Conservation (phyloP, 805 yeast genomes). For the Saccharomycopsis sp. region DNA sequence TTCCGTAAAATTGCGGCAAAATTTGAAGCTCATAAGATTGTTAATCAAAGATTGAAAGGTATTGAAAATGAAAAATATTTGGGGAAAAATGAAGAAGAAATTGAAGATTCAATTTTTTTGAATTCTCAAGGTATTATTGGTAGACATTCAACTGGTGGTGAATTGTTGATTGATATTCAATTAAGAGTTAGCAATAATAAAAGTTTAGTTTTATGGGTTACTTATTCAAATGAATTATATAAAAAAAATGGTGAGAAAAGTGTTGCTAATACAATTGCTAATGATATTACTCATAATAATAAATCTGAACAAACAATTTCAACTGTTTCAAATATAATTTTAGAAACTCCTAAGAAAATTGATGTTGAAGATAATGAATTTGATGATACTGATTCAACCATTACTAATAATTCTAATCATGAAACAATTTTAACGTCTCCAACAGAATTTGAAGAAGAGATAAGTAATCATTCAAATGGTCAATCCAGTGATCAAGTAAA, state of each 20-base stretch:
- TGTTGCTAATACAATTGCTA: not conserved
- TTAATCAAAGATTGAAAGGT: constrained; percentile 4
- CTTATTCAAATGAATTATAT: constrained; percentile 50
- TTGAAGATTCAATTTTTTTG: constrained; percentile 42
- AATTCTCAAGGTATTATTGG: constrained; percentile 62
- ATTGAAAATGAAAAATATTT: not conserved
- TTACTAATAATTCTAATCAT: no score
- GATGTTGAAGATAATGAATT: constrained; percentile 2
- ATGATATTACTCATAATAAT: not conserved
- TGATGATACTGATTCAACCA: no score
- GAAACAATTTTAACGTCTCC: constrained; percentile 11
- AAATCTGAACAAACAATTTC: not conserved
- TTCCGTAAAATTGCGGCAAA: constrained; percentile 60
- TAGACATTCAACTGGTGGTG: constrained; percentile 57
- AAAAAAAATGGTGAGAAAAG: not conserved
- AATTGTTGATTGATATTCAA: constrained; percentile 66
- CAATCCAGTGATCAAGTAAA: constrained; percentile 1
- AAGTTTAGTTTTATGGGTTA: constrained; percentile 69
- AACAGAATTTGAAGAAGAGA: no score
- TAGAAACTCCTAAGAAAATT: not conserved
- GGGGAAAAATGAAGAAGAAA: constrained; percentile 21
- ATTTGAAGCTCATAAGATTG: constrained; percentile 19
- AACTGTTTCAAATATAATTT: not conserved
- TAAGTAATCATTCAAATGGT: no score
- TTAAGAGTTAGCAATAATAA: constrained; percentile 55